Percentiles rank a stretch among this genome's conserved stretches.
Evolutionary conservation across 2,329 filamentous ascomycete species (phyloP).

Genomic region (Fusarium keratoplasticum): DNA sequence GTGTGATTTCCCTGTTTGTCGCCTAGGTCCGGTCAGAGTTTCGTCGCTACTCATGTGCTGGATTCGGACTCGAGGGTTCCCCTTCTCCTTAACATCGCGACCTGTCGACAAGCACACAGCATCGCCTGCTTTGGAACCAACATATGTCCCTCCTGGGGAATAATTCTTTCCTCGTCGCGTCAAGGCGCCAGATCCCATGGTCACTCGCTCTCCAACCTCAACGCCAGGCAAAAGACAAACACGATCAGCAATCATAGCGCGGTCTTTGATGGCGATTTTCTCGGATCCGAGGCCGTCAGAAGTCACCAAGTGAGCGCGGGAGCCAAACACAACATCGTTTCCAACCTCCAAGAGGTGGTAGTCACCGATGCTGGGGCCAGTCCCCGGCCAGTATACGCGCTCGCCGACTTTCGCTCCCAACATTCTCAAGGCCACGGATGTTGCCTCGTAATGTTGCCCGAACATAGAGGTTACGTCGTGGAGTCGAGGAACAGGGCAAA

Average conservation of each 20-base stretch:
- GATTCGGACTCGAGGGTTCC: slow-evolving; percentile 4
- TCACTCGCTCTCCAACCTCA: slow-evolving; percentile 58
- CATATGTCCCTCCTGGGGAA: slow-evolving; percentile 58
- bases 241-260: slow-evolving; percentile 68
- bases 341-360: slow-evolving; percentile 67
- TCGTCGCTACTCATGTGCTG: slow-evolving; percentile 37
- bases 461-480: slow-evolving; percentile 63
- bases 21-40: slow-evolving; percentile 26
- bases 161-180: slow-evolving; percentile 60
- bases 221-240: slow-evolving; percentile 65
- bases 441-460: slow-evolving; percentile 66
- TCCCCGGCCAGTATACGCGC: slow-evolving; percentile 69
- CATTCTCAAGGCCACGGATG: slow-evolving; percentile 61
- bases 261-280: slow-evolving; percentile 57
- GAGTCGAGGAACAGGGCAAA: slow-evolving; percentile 58
- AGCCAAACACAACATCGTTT: slow-evolving; percentile 70
- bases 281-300: slow-evolving; percentile 63
- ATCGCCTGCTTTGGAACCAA: slow-evolving; percentile 64
- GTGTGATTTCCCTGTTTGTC: slow-evolving; percentile 12
- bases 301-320: slow-evolving; percentile 64
- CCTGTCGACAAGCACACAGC: slow-evolving; percentile 56
- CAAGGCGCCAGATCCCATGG: slow-evolving; percentile 66
- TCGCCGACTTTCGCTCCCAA: slow-evolving; percentile 65
- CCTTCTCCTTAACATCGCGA: slow-evolving; percentile 11
- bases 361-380: slow-evolving; percentile 63